Evolutionary conservation across 192 early-diverging fungal species (phyloP).

Genomic region (Irineochytrium annulatum): DNA sequence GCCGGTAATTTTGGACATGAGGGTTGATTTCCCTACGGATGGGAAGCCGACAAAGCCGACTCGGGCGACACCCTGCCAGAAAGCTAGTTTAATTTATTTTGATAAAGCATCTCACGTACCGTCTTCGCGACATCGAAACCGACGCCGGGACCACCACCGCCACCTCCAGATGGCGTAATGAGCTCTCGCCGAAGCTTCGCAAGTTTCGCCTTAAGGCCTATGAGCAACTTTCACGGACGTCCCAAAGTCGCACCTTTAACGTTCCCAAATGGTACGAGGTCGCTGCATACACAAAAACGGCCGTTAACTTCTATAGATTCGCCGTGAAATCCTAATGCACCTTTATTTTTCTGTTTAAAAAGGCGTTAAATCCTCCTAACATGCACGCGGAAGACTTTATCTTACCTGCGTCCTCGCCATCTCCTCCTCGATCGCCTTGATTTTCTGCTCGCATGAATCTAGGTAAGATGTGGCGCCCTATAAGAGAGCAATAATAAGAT

Average conservation of each 20-base stretch:
- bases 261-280: conserved; percentile 89
- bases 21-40: conserved; percentile 95
- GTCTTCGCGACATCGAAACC: conserved; percentile 99
- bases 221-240: no score
- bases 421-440: conserved; percentile 68
- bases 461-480: no score
- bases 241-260: conserved; percentile 38
- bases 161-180: conserved; percentile 74
- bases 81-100: not conserved
- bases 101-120: conserved; percentile 33
- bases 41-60: conserved; percentile 98
- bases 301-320: no score
- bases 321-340: no score
- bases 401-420: conserved; percentile 80
- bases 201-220: conserved; percentile 99
- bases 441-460: no score
- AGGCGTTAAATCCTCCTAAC: no score
- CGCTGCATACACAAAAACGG: no score
- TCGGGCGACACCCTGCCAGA: conserved; percentile 78
- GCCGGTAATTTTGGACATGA: conserved; percentile 96
- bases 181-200: conserved; percentile 96
- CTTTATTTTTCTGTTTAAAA: no score
- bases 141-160: conserved; percentile 85
- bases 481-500: no score
- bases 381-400: conserved; percentile 51